Percentiles rank a stretch among this genome's conserved stretches.
Conservation (phyloP, 1,139 yeast genomes). For the Lodderomyces parapsilosis region DNA sequence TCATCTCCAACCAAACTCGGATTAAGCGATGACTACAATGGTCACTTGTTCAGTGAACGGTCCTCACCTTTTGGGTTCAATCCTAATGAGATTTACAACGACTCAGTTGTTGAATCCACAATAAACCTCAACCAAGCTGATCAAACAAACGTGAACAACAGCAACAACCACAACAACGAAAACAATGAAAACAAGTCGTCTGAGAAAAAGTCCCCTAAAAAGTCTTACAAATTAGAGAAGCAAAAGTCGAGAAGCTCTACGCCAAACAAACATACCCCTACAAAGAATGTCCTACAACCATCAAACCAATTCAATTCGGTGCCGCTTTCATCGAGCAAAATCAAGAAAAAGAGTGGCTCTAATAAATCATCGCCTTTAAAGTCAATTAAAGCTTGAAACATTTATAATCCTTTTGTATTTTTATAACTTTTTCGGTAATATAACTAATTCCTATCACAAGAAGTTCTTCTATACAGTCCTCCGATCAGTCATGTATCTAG, state of each 20-base stretch:
- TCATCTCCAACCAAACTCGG: neutral
- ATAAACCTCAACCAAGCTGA: neutral
- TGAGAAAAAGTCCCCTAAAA: neutral
- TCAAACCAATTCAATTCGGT: neutral
- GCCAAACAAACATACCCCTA: constrained; percentile 4
- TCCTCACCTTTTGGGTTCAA: constrained; percentile 5
- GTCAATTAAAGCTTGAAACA: constrained; percentile 2
- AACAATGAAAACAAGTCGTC: neutral
- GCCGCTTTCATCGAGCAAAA: neutral
- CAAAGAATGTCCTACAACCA: constrained; percentile 5
- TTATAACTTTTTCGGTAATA: neutral
- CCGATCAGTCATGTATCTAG: constrained; percentile 82
- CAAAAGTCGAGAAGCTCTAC: constrained; percentile 5
- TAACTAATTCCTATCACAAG: neutral
- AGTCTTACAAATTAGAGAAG: constrained; percentile 6
- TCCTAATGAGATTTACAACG: constrained; percentile 5
- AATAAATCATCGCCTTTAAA: constrained; percentile 6
- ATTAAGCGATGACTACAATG: neutral
- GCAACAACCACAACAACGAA: too few relatives aligned
- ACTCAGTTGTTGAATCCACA: constrained; percentile 2
- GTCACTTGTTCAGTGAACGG: neutral
- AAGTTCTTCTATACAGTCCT: constrained; percentile 73
- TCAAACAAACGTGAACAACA: too few relatives aligned
- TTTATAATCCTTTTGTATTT: neutral
- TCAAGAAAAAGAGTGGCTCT: constrained; percentile 1